Evolutionary conservation across 2,329 filamentous ascomycete genomes (phyloP), one percentile per base, ranked within the genome.

Genomic region (Teratosphaeria zuluensis): DNA sequence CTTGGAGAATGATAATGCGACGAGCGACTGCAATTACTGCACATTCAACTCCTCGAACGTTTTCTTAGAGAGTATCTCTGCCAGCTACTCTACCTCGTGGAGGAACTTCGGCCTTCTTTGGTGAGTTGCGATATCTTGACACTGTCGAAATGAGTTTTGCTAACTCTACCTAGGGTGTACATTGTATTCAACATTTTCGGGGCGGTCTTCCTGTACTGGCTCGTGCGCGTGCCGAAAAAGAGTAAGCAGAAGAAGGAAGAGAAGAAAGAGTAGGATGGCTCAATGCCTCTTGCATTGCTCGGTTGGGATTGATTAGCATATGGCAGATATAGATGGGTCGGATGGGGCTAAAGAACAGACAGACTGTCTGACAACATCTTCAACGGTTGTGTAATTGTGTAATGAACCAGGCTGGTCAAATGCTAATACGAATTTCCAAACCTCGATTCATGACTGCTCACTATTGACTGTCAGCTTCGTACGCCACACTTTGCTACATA

Each of bases 61-160:
- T 31, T 80, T 78, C 70, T 67, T 80, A 14, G 14, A 53, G 1
- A 6, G 46, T 8, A 68, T 83, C 35, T 74, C 71, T 56, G 74
- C 76, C n/a, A 67, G 69, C 51, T 80, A 77, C 61, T 30, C 35
- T 19, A 52, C 64, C 38, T 54, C 31, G n/a, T 82, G 80, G 80
- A 72, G 80, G 53, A 79, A 83, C 63, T 81, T 68, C 56, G 81
- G 81, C 2, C 72, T 84, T 53, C 69, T 83, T 57, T 82, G 56
- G 73, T 68, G 83, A 84, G 63, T 67, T 16, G 35, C 78, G 19
- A 61, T 69, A 32, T 77, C 70, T 0, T 80, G 81, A 0, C 68
- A 80, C 72, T 74, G 11, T 42, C 35, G 24, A 42, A 16, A 16
- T 42, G 4, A 14, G 12, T 16, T 83, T 63, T 77, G 51, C 54